Evolutionary conservation across 2,329 filamentous ascomycete species (phyloP).

Genomic region (Beauveria bassiana): DNA sequence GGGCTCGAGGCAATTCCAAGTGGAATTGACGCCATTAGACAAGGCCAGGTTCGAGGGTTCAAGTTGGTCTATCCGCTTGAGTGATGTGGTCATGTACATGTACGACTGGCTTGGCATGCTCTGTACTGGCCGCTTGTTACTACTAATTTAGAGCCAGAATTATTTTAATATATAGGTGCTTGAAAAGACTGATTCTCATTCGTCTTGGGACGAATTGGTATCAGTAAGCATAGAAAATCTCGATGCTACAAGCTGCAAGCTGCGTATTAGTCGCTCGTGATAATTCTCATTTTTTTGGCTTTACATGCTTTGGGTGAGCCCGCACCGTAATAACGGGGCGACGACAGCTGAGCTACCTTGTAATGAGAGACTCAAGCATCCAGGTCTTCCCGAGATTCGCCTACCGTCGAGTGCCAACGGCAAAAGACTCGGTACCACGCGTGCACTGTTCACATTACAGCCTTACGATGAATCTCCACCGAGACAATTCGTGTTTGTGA

Average conservation of each 20-base stretch:
- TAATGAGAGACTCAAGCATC: neutral
- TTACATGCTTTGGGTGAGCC: neutral
- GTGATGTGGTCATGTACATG: neutral
- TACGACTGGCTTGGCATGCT: neutral
- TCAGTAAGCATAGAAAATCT: neutral
- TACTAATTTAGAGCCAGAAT: neutral
- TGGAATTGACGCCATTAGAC: slow-evolving; percentile 23
- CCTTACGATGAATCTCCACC: no score
- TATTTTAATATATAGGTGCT: neutral
- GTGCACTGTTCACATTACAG: neutral
- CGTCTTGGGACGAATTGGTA: neutral
- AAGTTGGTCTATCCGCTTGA: slow-evolving; percentile 32
- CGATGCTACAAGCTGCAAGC: no score
- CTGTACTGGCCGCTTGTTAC: neutral
- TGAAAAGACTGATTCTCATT: neutral
- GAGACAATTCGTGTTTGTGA: neutral
- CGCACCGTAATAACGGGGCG: neutral
- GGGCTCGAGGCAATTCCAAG: slow-evolving; percentile 26
- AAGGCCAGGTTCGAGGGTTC: slow-evolving; percentile 27
- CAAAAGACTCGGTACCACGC: no score
- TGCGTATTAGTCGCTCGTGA: neutral
- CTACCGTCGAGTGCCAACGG: no score
- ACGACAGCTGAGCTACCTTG: neutral
- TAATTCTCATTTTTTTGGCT: neutral
- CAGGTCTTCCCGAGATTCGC: neutral